These are phyloP conservation scores for Gossypium thurberi DNA, from an alignment of 345 rosid genomes.

Conservation along the genomic window DNA sequence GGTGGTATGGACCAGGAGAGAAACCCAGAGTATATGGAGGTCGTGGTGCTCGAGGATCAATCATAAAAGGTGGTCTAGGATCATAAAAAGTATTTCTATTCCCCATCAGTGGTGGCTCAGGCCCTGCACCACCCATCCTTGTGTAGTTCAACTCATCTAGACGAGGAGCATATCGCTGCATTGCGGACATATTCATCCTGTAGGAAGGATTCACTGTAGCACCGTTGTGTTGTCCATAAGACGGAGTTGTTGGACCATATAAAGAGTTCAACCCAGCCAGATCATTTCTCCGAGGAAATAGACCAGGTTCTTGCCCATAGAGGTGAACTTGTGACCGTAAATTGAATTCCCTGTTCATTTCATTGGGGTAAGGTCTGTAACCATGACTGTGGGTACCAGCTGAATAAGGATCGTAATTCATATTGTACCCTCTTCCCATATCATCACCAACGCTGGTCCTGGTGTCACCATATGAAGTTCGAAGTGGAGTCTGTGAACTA, in stretches of 20 bases:
- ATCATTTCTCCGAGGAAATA: constrained; percentile 25
- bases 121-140: constrained; percentile 30
- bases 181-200: constrained; percentile 34
- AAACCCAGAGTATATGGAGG: constrained; percentile 26
- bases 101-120: constrained; percentile 25
- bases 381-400: constrained; percentile 22
- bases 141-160: constrained; percentile 48
- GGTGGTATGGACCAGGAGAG: constrained; percentile 42
- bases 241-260: constrained; percentile 28
- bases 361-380: constrained; percentile 23
- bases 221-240: constrained; percentile 21
- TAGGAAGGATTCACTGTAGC: constrained; percentile 21
- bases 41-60: constrained; percentile 14
- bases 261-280: constrained; percentile 11
- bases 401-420: constrained; percentile 15
- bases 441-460: constrained; percentile 25
- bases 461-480: constrained; percentile 27
- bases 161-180: constrained; percentile 57
- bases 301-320: constrained; percentile 26
- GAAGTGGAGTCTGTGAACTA: constrained; percentile 16
- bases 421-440: constrained; percentile 25
- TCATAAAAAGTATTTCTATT: constrained; percentile 20
- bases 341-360: constrained; percentile 20
- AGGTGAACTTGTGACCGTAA: constrained; percentile 22
- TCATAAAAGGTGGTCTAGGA: constrained; percentile 10